Evolutionary conservation across 257 asterid species (phyloP), one percentile per base, ranked within the genome.

Genomic region (Gentiana macrophylla): DNA sequence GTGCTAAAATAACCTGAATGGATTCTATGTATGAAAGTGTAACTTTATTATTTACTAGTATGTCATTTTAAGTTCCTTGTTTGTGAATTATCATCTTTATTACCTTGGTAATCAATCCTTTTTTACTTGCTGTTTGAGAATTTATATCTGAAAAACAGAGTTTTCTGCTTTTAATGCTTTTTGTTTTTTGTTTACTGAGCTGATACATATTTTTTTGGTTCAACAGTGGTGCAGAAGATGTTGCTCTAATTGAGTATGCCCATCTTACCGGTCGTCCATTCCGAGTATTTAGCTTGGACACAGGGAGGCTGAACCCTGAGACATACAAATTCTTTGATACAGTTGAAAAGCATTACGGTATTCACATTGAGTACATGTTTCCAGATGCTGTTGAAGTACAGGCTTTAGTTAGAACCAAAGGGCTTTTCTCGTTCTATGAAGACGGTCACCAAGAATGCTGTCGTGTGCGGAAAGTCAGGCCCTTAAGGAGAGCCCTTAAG

Each of bases 401-500:
- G 77, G 81, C 79, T 51, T 55, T 89, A 49, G 97, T 89, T 35
- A 76, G 94, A 66, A 77, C 45, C 76, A 89, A 89, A 69, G 97
- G 95, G 34, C 95, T 85, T 0, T 89, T 85, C 77, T 89, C 95
- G 24, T 89, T 89, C 73, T 89, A 89, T 6, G 86, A 83, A 49
- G 97, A 89, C 35, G 97, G 95, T 9, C 97, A 89, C 76, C 95
- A 89, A 54, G 97, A 89, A 65, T 89, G 95, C 71, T 89, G 97
- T 79, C 82, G 95, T 11, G 92, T 86, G 32, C 71, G 97, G 64
- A 89, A 89, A 70, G 97, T 89, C 50, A 73, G 77, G 49, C 95
- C 97, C 0, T 60, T 89, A 37, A 74, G 91, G 53, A 64, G 89
- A 63, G 97, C 94, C 12, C 85, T 89, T 32, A 85, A 81, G 72